These are phyloP conservation scores for Scenedesmus sp. DNA, from an alignment of 163 green algal species.

Conservation along the genomic window DNA sequence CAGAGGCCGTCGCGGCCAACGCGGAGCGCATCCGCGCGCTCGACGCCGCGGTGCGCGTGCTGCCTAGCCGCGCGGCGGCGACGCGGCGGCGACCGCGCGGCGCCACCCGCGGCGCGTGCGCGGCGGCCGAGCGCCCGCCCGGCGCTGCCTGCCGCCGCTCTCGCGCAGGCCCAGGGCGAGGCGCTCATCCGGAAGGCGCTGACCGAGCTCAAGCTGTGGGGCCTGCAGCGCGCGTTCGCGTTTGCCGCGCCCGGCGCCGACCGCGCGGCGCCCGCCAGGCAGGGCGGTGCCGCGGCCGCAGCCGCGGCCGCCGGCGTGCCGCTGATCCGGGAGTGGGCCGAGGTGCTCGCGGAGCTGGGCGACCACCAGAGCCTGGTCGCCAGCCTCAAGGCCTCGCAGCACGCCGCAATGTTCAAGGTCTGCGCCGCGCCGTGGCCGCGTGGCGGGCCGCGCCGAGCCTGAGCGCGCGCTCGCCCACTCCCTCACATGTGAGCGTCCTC, in stretches of 20 bases:
- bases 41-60: constrained; percentile 61
- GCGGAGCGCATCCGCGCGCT: constrained; percentile 70
- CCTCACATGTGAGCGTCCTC: not conserved
- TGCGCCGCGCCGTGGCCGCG: no score
- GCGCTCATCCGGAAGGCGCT: constrained; percentile 78
- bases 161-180: constrained; percentile 69
- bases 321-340: constrained; percentile 86
- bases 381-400: constrained; percentile 72
- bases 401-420: constrained; percentile 80
- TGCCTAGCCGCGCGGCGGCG: no score
- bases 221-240: constrained; percentile 70
- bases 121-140: not conserved
- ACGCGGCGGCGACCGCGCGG: no score
- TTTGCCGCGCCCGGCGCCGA: constrained; percentile 46
- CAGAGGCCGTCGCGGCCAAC: constrained; percentile 62
- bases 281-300: not conserved
- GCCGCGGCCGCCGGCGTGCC: constrained; percentile 3
- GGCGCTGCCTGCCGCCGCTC: not conserved
- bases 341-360: constrained; percentile 78
- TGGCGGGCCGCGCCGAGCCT: no score
- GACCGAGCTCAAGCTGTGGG: constrained; percentile 82
- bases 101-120: no score
- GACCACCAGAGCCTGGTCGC: constrained; percentile 81
- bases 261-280: not conserved
- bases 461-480: no score